Base-by-base conservation (phyloP, 1,139 yeast species). In the Yamadazyma kanchanaburiensis region DNA sequence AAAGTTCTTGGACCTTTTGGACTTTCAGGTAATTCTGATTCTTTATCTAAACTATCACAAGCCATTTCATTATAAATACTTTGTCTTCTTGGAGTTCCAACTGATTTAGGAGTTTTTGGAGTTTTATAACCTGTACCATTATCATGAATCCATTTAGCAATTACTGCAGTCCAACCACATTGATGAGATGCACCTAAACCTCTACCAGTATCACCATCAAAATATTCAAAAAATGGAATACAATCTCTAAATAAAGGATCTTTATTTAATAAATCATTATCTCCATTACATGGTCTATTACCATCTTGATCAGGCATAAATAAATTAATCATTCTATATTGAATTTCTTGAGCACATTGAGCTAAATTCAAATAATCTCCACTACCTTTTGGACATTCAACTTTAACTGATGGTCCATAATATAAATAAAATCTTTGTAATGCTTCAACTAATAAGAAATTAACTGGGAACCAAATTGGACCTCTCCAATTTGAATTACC, bases 401-500 rank as follows among this genome's bases (percentile, higher is more conserved):
- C 84, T 57, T 84, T 84, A 49, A 89, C 73, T 27, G 74, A 80
- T 13, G 91, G 80, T 12, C 97, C 97, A 54, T 88, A 88, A 64
- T 88, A 89, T 55, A 89, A 67, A 58, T 82, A 88, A 55, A 87
- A 88, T 48, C 96, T 72, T 57, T 89, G 95, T 46, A 89, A 68
- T 0, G 96, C 80, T 62, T 89, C 97, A 35, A 88, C 88, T 29
- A 89, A 65, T 42, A 89, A 64, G 58, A 89, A 89, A 51, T 85
- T 88, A 9, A 88, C 87, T 15, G 97, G 96, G 68, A 89, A 87
- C 97, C 97, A 89, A 49, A 89, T 87, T n/a, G 97, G 96, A 4
- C 97, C 97, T 59, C 97, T 74, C 97, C 97, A 89, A 58, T 88
- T 89, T 17, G 96, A 87, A 54, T 89, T 89, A 43, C 97, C 97